Evolutionary conservation across 2,329 filamentous ascomycete species (phyloP).

Genomic region (Emydomyces testavorans): DNA sequence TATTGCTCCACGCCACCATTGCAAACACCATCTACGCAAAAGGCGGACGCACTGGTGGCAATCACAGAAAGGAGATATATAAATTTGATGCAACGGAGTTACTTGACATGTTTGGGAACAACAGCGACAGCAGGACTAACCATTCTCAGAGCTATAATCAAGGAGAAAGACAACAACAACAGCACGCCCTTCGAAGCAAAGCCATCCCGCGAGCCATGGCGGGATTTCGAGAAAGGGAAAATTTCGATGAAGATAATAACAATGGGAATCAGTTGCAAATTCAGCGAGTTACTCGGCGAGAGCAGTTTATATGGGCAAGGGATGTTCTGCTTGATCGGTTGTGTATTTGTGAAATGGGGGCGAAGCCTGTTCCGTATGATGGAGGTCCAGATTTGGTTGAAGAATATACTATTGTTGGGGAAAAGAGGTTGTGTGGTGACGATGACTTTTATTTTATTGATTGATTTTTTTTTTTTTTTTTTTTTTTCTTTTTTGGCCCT

Average conservation of each 20-base stretch:
- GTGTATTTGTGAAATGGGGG: slow-evolving; percentile 79
- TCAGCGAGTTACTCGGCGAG: slow-evolving; percentile 24
- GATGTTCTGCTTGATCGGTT: slow-evolving; percentile 56
- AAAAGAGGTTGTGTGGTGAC: slow-evolving; percentile 19
- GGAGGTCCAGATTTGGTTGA: slow-evolving; percentile 41
- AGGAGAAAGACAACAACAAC: background rate
- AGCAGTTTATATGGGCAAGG: slow-evolving; percentile 55
- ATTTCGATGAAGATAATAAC: background rate
- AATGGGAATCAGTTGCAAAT: background rate
- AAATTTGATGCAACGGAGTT: slow-evolving; percentile 35
- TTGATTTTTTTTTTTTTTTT: too few relatives aligned
- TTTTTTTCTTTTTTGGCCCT: too few relatives aligned
- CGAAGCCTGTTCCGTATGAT: slow-evolving; percentile 48
- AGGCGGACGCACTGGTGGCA: slow-evolving; percentile 12
- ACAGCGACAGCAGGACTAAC: background rate
- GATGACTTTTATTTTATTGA: too few relatives aligned
- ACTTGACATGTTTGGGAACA: slow-evolving; percentile 25
- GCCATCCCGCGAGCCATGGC: slow-evolving; percentile 4
- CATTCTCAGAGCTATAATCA: background rate
- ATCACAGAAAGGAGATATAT: slow-evolving; percentile 29
- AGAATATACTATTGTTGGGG: slow-evolving; percentile 42
- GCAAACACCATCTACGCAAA: slow-evolving; percentile 67
- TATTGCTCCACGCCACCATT: slow-evolving; percentile 74
- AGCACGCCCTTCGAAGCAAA: slow-evolving; percentile 6
- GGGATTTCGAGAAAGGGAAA: background rate